Evolutionary conservation across 179 eudicot genomes (phyloP).

Genomic region (Camellia oleifera): DNA sequence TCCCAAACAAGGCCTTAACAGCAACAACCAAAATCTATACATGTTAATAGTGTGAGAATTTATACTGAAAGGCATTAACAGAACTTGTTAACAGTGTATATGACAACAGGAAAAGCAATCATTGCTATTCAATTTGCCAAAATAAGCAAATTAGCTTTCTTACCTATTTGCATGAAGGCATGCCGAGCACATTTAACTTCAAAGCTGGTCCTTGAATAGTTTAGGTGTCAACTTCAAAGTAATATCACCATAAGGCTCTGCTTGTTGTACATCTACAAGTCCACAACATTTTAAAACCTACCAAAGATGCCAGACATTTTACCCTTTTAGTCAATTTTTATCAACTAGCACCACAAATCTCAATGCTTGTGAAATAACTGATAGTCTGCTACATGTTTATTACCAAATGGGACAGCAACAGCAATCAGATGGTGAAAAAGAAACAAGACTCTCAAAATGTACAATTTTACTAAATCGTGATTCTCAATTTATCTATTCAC

Average conservation of each 20-base stretch:
- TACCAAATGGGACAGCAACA: neutral
- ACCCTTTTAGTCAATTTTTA: neutral
- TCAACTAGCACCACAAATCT: neutral
- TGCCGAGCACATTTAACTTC: slow-evolving; percentile 17
- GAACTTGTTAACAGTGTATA: neutral
- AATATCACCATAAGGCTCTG: slow-evolving; percentile 70
- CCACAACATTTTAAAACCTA: slow-evolving; percentile 61
- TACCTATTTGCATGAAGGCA: slow-evolving; percentile 4
- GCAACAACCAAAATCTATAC: neutral
- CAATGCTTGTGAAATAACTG: neutral
- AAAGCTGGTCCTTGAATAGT: slow-evolving; percentile 33
- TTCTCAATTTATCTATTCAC: neutral
- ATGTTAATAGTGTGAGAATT: neutral
- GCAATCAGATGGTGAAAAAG: neutral
- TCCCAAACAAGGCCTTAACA: no score
- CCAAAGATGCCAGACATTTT: neutral
- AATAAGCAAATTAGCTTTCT: neutral
- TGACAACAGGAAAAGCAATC: neutral
- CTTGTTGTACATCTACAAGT: slow-evolving; percentile 60
- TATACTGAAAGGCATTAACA: neutral
- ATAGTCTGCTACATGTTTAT: neutral
- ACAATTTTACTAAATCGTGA: neutral
- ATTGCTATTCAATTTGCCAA: neutral
- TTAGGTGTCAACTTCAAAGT: neutral
- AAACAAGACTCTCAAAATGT: neutral